A percentile compares a stretch with the other conserved stretches of the same genome.
phyloP scores from a whole-genome alignment of 352 stramenopile genomes.

The Globisporangium cylindrosporum region DNA sequence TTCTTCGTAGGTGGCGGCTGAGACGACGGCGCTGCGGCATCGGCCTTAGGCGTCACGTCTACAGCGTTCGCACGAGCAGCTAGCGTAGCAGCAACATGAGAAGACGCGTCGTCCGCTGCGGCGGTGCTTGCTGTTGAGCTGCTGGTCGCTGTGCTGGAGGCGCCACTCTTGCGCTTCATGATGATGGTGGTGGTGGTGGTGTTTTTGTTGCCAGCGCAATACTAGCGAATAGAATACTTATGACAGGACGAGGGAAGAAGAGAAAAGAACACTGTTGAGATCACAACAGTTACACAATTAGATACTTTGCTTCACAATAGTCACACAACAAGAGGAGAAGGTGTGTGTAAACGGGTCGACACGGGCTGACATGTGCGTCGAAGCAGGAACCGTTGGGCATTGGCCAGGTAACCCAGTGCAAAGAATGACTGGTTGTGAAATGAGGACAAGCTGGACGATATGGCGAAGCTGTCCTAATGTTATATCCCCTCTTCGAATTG shows the following conservation, averaged over 20 bases:
- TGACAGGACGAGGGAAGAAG: background rate
- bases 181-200: background rate
- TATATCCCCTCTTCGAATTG: too few species aligned
- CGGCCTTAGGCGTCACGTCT: background rate
- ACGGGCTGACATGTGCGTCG: too few species aligned
- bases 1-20: slow-evolving; percentile 30
- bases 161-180: slow-evolving; percentile 12
- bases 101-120: background rate
- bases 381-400: too few species aligned
- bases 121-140: background rate
- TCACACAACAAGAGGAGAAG: too few species aligned
- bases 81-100: background rate
- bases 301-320: too few species aligned
- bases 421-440: too few species aligned
- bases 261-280: too few species aligned
- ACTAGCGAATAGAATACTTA: slow-evolving; percentile 15
- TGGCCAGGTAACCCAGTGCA: too few species aligned
- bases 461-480: too few species aligned
- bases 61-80: background rate
- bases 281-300: too few species aligned
- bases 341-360: too few species aligned
- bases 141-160: background rate
- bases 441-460: too few species aligned
- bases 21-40: background rate
- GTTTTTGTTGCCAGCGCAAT: background rate